These are phyloP conservation scores for Sonneratia alba DNA, from an alignment of 345 rosid species.

Conservation along the genomic window DNA sequence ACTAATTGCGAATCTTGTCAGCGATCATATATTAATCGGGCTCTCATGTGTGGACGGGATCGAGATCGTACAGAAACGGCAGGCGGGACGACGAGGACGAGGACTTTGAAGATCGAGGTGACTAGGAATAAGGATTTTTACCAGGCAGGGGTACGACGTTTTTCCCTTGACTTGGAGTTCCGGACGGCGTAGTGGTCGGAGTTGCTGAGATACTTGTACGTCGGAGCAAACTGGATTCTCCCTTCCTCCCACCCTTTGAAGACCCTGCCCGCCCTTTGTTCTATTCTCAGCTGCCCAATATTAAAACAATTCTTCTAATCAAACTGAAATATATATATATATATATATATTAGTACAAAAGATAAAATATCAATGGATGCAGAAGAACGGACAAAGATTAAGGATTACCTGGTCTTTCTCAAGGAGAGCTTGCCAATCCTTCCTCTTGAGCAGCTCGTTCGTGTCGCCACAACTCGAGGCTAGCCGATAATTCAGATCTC, in stretches of 20 bases:
- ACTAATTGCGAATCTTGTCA: not conserved
- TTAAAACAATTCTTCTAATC: too few relatives aligned
- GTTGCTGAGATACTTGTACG: conserved; percentile 65
- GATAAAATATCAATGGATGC: too few relatives aligned
- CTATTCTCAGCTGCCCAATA: conserved; percentile 48
- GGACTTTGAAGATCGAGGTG: not conserved
- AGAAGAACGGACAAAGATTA: not conserved
- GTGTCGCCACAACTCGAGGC: conserved; percentile 33
- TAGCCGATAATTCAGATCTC: conserved; percentile 95
- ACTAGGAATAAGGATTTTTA: conserved; percentile 9
- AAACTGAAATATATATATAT: too few relatives aligned
- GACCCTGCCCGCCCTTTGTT: conserved; percentile 66
- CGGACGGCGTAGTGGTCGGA: conserved; percentile 66
- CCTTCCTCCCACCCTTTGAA: conserved; percentile 96
- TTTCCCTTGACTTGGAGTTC: conserved; percentile 48
- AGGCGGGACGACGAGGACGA: not conserved
- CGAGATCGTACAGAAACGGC: too few relatives aligned
- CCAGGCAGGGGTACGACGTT: conserved; percentile 90
- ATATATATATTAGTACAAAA: too few relatives aligned
- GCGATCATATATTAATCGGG: too few relatives aligned
- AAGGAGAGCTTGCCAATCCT: conserved; percentile 77
- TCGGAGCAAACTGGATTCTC: conserved; percentile 69
- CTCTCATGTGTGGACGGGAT: too few relatives aligned
- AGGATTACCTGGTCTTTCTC: conserved; percentile 75
- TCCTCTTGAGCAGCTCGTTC: conserved; percentile 38